Conservation (phyloP, 2,329 filamentous ascomycete genomes). For the Fusarium buxicola region DNA sequence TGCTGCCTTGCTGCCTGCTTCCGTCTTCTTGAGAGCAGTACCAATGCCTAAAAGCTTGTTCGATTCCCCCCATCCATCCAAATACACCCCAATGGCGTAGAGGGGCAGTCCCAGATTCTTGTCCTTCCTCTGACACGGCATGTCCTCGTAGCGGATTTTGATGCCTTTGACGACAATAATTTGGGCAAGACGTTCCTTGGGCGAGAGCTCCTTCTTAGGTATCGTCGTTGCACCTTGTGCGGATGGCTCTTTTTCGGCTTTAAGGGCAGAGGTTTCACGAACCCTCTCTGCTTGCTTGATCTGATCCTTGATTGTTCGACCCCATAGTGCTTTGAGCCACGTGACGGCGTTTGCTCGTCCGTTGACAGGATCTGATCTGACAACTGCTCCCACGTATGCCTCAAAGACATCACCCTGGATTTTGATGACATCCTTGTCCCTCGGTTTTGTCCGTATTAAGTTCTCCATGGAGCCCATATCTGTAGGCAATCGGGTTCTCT, state of each 20-base stretch:
- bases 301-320: constrained; percentile 68
- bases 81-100: constrained; percentile 72
- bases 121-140: constrained; percentile 64
- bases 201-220: constrained; percentile 12
- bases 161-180: constrained; percentile 67
- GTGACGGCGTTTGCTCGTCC: constrained; percentile 71
- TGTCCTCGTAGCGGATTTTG: constrained; percentile 70
- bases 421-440: constrained; percentile 71
- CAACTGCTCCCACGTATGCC: constrained; percentile 84
- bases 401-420: constrained; percentile 90
- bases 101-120: constrained; percentile 65
- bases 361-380: constrained; percentile 72
- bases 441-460: constrained; percentile 48
- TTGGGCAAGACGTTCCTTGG: constrained; percentile 49
- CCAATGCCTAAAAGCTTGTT: constrained; percentile 72
- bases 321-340: constrained; percentile 85
- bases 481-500: constrained; percentile 67
- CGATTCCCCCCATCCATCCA: constrained; percentile 76
- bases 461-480: constrained; percentile 51
- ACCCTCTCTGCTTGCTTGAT: constrained; percentile 58
- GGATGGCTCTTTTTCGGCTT: not conserved
- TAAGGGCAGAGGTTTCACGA: not conserved
- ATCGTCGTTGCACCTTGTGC: not conserved
- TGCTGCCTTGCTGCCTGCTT: constrained; percentile 76
- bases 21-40: constrained; percentile 73